Base-by-base conservation (phyloP, 2,329 filamentous ascomycete genomes). In the Fusarium sp. region DNA sequence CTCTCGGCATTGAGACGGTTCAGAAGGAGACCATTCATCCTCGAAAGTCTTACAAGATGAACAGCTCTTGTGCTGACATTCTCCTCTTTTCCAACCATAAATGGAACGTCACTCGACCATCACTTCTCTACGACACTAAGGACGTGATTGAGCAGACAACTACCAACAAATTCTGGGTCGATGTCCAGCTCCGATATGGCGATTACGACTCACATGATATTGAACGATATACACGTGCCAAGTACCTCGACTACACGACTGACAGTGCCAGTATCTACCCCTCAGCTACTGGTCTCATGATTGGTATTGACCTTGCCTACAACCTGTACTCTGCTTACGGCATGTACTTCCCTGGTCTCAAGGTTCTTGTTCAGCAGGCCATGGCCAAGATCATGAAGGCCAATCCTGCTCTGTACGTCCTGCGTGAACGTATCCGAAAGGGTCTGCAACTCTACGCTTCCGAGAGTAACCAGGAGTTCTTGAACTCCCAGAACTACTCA, bases 311-410 rank as follows among this genome's bases (percentile, higher is more conserved):
- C 82, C 86, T 99, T 75, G 95, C 96, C 0, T 99, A 99, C 86
- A 99, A 99, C 79, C 83, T 99, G 39, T 98, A 98, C 84, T 98
- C 96, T 10, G 96, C 96, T 0, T 99, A 97, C 75, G 96, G 96
- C 52, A 95, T 98, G 83, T 99, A 98, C 84, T 99, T 99, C 89
- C 96, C 96, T 47, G 96, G 96, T 77, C 83, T 99, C 66, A 99
- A 99, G 86, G 92, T 94, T 47, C 88, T 99, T 24, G 85, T 99
- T 26, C 97, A 99, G 80, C 95, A 98, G 80, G 96, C 97, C 8
- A 99, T 99, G 97, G 94, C 94, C 48, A 99, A 99, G 89, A 90
- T 99, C 78, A 99, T 99, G 96, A 99, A 99, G 83, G 95, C 96
- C 37, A 99, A 99, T 77, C 96, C 96, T 18, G 96, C 96, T 5